Evolutionary conservation across 2,329 filamentous ascomycete genomes (phyloP).

Genomic region (Taxawa tesnikishii): DNA sequence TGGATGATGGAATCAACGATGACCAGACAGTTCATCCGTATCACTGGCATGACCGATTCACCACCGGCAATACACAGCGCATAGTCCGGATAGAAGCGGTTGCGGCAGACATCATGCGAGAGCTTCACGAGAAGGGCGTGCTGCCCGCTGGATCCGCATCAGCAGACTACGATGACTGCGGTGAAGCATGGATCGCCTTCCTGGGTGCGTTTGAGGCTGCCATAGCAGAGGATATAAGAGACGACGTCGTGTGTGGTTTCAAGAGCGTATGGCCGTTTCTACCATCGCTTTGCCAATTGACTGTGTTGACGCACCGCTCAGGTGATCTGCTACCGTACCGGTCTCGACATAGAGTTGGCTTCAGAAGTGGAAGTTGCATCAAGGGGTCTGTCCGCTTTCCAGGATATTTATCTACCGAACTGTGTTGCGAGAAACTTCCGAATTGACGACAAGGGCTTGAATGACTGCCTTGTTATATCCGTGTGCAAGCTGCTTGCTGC

Average conservation of each 20-base stretch:
- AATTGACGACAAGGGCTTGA: constrained; percentile 52
- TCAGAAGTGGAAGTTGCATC: constrained; percentile 24
- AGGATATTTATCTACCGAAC: constrained; percentile 25
- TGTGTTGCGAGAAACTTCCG: constrained; percentile 31
- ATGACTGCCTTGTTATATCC: constrained; percentile 55
- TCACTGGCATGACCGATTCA: constrained; percentile 54
- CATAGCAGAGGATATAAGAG: constrained; percentile 46
- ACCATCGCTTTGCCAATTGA: too few relatives aligned
- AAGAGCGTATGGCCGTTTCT: too few relatives aligned
- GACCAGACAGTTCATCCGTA: constrained; percentile 45
- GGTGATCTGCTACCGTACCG: constrained; percentile 73
- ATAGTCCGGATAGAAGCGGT: constrained; percentile 69
- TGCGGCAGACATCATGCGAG: constrained; percentile 50
- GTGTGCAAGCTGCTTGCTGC: constrained; percentile 46
- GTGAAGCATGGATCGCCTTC: constrained; percentile 28
- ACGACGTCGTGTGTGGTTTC: constrained; percentile 63
- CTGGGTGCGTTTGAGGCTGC: constrained; percentile 36
- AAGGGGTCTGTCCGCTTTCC: constrained; percentile 21
- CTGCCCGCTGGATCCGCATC: constrained; percentile 16
- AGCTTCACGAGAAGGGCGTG: constrained; percentile 20
- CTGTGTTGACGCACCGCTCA: too few relatives aligned
- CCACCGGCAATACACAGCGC: constrained; percentile 50
- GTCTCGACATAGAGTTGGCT: constrained; percentile 49
- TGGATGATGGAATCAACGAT: constrained; percentile 63
- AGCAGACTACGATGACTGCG: constrained; percentile 17